A percentile compares a stretch with the other conserved stretches of the same genome.
Conservation (phyloP, 2,329 filamentous ascomycete species). For the Tolypocladium cylindrosporum region DNA sequence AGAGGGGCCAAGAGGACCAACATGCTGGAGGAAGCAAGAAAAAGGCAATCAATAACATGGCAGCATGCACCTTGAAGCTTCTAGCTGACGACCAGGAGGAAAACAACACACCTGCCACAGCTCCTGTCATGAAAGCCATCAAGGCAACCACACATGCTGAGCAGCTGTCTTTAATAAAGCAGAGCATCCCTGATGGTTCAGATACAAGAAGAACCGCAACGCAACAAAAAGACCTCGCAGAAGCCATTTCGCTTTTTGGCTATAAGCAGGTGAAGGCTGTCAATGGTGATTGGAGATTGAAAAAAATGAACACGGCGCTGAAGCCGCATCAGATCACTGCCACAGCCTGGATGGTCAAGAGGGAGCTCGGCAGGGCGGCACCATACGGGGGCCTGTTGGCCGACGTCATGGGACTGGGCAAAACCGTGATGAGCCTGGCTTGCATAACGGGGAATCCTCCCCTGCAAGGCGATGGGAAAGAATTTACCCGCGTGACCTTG, state of each 20-base stretch:
- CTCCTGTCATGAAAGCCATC: not conserved
- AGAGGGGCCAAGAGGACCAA: too few species aligned
- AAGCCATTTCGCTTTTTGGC: slow-evolving; percentile 10
- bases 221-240: slow-evolving; percentile 7
- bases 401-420: slow-evolving; percentile 56
- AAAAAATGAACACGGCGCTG: slow-evolving; percentile 18
- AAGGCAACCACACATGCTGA: not conserved
- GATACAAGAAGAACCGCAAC: slow-evolving; percentile 7
- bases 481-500: slow-evolving; percentile 25
- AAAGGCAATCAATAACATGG: too few species aligned
- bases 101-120: too few species aligned
- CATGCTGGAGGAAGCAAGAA: too few species aligned
- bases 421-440: slow-evolving; percentile 66
- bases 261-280: slow-evolving; percentile 5
- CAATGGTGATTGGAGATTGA: slow-evolving; percentile 4
- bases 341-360: slow-evolving; percentile 41
- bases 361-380: slow-evolving; percentile 27
- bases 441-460: slow-evolving; percentile 54
- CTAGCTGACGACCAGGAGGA: too few species aligned
- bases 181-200: slow-evolving; percentile 2
- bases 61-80: too few species aligned
- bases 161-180: slow-evolving; percentile 3
- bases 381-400: slow-evolving; percentile 51
- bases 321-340: slow-evolving; percentile 41
- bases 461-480: slow-evolving; percentile 20